phyloP scores from a whole-genome alignment of 1,284 basidiomycete species.

The Leccinum subrobustum region DNA sequence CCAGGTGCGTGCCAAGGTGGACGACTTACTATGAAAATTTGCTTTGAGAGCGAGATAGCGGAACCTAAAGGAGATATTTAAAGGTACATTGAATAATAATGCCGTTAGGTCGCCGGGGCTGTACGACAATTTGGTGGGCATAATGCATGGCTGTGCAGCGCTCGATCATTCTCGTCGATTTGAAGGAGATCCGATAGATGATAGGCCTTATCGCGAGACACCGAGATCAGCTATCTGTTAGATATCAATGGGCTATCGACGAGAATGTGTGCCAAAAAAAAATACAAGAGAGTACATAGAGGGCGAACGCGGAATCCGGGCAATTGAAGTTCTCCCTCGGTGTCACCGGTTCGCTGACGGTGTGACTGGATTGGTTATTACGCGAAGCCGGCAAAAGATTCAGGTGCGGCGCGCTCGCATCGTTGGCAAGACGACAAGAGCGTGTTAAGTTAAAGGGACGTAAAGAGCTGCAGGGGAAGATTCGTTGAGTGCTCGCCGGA shows the following conservation, averaged over 20 bases:
- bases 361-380: background rate
- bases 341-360: background rate
- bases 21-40: background rate
- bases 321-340: background rate
- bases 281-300: background rate
- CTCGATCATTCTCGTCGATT: slow-evolving; percentile 11
- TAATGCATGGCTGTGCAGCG: background rate
- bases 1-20: background rate
- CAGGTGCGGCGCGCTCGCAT: background rate
- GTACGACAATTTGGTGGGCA: background rate
- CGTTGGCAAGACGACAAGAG: background rate
- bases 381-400: slow-evolving; percentile 3
- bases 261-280: background rate
- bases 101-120: background rate
- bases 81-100: background rate
- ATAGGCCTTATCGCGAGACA: background rate
- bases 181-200: background rate
- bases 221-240: background rate
- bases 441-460: slow-evolving; percentile 5
- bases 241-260: background rate
- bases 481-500: background rate
- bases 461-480: slow-evolving; percentile 19
- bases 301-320: background rate
- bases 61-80: background rate
- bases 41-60: background rate